These are phyloP conservation scores for Penicillium crustosum DNA, from an alignment of 2,329 filamentous ascomycete species.

Conservation along the genomic window DNA sequence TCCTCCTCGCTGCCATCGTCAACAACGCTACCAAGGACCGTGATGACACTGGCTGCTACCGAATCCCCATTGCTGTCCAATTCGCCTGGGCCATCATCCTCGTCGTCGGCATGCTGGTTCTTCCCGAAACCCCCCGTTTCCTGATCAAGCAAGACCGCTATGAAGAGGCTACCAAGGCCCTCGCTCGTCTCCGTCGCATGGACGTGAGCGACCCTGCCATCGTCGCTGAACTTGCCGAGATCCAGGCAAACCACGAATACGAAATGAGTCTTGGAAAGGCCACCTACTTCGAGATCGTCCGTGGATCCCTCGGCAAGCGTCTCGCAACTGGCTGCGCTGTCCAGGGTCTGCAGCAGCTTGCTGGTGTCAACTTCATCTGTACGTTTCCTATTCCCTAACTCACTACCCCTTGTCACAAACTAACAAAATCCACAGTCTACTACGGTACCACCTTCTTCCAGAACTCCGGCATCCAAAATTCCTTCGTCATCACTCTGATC, in stretches of 20 bases:
- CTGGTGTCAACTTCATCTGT: conserved; percentile 46
- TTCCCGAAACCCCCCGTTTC: conserved; percentile 81
- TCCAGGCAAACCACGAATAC: conserved; percentile 83
- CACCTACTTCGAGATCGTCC: conserved; percentile 14
- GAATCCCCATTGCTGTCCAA: conserved; percentile 76
- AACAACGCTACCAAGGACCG: conserved; percentile 67
- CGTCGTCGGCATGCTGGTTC: conserved; percentile 67
- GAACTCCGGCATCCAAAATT: conserved; percentile 40
- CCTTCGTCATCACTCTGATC: conserved; percentile 49
- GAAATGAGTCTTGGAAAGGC: conserved; percentile 50
- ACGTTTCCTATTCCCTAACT: not conserved
- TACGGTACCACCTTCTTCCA: conserved; percentile 43
- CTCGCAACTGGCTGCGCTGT: conserved; percentile 39
- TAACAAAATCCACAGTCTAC: conserved; percentile 25
- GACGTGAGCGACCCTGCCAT: conserved; percentile 67
- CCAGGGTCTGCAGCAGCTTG: conserved; percentile 42
- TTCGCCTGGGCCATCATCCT: conserved; percentile 78
- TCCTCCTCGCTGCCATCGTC: conserved; percentile 70
- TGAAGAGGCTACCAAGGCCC: conserved; percentile 59
- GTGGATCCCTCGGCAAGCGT: conserved; percentile 35
- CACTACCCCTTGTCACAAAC: not conserved
- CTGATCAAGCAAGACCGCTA: conserved; percentile 73
- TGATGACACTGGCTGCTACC: conserved; percentile 64
- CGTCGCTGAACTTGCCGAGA: conserved; percentile 75
- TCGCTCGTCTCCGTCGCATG: conserved; percentile 67